A percentile compares a stretch with the other conserved stretches of the same genome.
Evolutionary conservation across 2,329 filamentous ascomycete genomes (phyloP).

Genomic region (Colletotrichum viniferum): DNA sequence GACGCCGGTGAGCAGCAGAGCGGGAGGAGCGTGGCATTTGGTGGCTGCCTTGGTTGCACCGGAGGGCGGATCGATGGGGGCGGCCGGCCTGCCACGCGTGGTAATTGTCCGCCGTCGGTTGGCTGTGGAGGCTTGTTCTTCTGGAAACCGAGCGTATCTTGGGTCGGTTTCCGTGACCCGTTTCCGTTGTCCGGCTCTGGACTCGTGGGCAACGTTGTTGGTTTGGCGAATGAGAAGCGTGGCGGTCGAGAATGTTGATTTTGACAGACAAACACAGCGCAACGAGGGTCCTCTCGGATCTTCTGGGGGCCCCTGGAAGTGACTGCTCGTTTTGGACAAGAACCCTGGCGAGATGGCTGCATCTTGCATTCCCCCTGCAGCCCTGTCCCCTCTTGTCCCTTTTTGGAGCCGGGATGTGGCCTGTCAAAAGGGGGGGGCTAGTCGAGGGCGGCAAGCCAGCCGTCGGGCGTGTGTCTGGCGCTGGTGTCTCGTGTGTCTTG

Average conservation of each 20-base stretch:
- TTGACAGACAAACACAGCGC: constrained; percentile 4
- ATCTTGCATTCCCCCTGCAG: constrained; percentile 18
- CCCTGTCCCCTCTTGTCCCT: not conserved
- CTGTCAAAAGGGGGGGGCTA: not conserved
- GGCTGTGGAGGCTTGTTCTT: not conserved
- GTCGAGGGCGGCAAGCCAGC: not conserved
- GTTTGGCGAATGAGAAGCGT: not conserved
- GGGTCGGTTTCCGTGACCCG: not conserved
- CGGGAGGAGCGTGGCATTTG: not conserved
- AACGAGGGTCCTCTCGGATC: not conserved
- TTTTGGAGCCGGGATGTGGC: not conserved
- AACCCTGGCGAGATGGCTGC: constrained; percentile 3
- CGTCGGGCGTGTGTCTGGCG: not conserved
- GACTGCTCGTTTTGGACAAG: constrained; percentile 3
- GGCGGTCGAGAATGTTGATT: not conserved
- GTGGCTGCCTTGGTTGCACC: not conserved
- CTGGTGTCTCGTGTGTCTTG: not conserved
- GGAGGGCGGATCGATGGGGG: not conserved
- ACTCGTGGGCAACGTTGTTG: not conserved
- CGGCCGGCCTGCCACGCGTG: not conserved
- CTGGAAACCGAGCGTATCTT: constrained; percentile 1
- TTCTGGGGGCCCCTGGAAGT: not conserved
- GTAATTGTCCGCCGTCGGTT: not conserved
- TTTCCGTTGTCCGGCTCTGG: not conserved
- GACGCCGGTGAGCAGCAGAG: not conserved